Conservation (phyloP, 2,329 filamentous ascomycete species). For the Alternaria incomplexa region DNA sequence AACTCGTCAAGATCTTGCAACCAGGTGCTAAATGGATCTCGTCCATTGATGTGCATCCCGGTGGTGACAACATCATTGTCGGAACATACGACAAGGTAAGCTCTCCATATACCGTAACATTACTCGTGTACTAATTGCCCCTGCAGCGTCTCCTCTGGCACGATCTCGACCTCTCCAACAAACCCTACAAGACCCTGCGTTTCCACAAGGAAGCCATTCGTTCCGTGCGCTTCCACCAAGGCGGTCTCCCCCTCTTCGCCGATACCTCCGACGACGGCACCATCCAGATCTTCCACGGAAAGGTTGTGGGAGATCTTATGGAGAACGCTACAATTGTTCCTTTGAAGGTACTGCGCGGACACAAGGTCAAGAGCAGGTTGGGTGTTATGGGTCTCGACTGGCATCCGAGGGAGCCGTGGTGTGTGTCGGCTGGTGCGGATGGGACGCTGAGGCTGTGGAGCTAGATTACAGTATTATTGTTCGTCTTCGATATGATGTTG, state of each 20-base stretch:
- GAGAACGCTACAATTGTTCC: conserved; percentile 97
- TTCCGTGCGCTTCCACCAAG: conserved; percentile 83
- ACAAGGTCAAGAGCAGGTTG: conserved; percentile 82
- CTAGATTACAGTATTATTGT: neutral
- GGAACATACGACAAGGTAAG: conserved; percentile 82
- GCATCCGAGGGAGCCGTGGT: conserved; percentile 95
- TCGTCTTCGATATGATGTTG: neutral
- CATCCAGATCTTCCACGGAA: conserved; percentile 95
- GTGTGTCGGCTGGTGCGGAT: conserved; percentile 91
- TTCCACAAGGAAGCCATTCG: conserved; percentile 94
- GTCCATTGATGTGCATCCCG: conserved; percentile 89
- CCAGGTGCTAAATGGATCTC: conserved; percentile 96
- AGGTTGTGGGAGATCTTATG: conserved; percentile 92
- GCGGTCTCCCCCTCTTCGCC: conserved; percentile 81
- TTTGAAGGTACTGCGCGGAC: conserved; percentile 89
- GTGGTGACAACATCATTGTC: conserved; percentile 91
- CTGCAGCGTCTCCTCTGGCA: conserved; percentile 84
- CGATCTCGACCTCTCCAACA: conserved; percentile 87
- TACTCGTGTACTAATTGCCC: neutral
- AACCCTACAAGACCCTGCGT: conserved; percentile 94
- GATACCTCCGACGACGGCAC: conserved; percentile 95
- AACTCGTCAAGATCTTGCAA: conserved; percentile 90
- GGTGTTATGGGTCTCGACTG: conserved; percentile 95
- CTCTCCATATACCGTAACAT: fast-evolving
- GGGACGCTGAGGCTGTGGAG: conserved; percentile 87